Evolutionary conservation across 345 rosid species (phyloP).

Genomic region (Passiflora organensis): DNA sequence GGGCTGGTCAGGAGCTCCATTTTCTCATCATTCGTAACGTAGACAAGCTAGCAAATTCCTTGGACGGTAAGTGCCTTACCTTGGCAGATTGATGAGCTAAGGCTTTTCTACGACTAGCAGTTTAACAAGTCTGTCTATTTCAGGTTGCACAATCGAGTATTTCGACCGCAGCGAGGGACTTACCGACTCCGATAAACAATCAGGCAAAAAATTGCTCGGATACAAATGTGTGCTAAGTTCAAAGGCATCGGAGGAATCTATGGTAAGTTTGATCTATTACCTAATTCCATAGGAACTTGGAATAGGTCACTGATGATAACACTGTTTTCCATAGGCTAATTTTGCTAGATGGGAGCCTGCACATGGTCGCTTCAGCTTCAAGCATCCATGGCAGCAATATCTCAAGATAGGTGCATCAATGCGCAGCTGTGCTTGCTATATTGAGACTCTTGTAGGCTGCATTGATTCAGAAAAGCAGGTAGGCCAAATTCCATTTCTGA

Average conservation of each 20-base stretch:
- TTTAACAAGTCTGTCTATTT: neutral
- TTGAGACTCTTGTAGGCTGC: constrained; percentile 37
- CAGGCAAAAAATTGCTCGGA: constrained; percentile 22
- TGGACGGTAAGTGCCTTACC: constrained; percentile 26
- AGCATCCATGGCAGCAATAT: constrained; percentile 54
- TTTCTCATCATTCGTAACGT: constrained; percentile 21
- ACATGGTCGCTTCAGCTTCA: constrained; percentile 45
- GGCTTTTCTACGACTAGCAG: too few relatives aligned
- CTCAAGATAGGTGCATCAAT: constrained; percentile 37
- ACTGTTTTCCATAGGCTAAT: constrained; percentile 24
- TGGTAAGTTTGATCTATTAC: constrained; percentile 20
- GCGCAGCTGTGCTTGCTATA: constrained; percentile 37
- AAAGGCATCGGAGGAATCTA: constrained; percentile 42
- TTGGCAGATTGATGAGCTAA: neutral
- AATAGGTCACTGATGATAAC: neutral
- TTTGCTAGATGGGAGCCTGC: constrained; percentile 53
- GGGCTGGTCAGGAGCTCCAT: constrained; percentile 39
- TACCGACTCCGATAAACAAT: constrained; percentile 10
- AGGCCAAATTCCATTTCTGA: neutral
- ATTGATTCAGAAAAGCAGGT: constrained; percentile 33
- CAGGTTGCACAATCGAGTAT: constrained; percentile 38
- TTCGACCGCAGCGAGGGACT: constrained; percentile 16
- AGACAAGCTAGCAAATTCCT: constrained; percentile 38
- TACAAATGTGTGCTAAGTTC: constrained; percentile 43
- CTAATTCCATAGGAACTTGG: neutral